Base-by-base conservation (phyloP, 208 protist species). In the Herpetomonas muscarum region DNA sequence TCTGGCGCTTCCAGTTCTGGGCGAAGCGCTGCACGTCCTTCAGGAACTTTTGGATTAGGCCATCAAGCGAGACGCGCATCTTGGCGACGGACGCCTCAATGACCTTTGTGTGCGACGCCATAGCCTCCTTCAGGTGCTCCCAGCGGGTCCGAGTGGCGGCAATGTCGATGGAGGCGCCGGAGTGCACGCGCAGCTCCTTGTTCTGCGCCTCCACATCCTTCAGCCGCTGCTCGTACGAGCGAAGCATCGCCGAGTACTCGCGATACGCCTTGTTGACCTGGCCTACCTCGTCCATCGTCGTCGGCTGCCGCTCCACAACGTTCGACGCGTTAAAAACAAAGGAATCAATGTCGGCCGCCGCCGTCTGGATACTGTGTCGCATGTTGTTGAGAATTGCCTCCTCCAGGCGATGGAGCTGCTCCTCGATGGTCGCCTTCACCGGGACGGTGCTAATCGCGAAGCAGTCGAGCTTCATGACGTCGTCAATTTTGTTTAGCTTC, bases 241-340 rank as follows among this genome's bases (percentile, higher is more conserved):
- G 58, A 39, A 96, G 78, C 41, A 81, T 57, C 24, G 54, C 70
- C n/a, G 78, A 44, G 41, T 73, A 81, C 62, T 85, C 75, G 48
- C 75, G 77, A 74, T 87, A 92, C 2, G 70, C 79, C 68, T 83
- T 82, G 67, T 88, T 94, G 6, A 85, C 87, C 64, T 83, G 56
- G 0, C 88, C 90, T 1, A 98, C 89, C 67, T 98, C 94, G 49
- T 97, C 92, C 67, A 97, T 85, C 25, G 88, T 92, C 30, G 89
- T 94, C 9, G 94, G 96, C 65, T 95, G 88, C 5, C 79, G 74
- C 52, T 81, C 73, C 50, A 98, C 82, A 17, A 89, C 64, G 64
- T 94, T 95, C n/a, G 87, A 91, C 22, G 90, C 83, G 24, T 71
- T 70, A 36, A 81, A 72, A 17, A 98, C 77, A 67, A 97, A 98